Evolutionary conservation across 441 rosid species (phyloP), one percentile per base, ranked within the genome.

Genomic region (Isatis lusitanica): DNA sequence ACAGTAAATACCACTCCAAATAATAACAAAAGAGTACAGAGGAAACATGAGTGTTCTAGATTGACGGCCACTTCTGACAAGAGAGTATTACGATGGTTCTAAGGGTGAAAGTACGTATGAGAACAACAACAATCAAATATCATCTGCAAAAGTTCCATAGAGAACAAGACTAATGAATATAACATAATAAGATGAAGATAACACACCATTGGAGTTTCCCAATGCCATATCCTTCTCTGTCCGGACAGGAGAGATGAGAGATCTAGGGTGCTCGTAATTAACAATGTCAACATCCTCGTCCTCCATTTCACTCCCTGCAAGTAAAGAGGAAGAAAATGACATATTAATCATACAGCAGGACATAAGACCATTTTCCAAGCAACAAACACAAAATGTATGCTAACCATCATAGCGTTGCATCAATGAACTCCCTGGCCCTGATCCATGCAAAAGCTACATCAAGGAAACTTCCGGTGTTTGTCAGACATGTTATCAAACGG

Each of bases 221-320:
- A 91, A 80, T 70, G 12, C 83, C 61, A 52, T 4, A 72, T 79
- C 90, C 80, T 81, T 87, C 47, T 79, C 84, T 72, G 76, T 80
- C 75, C 74, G 82, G 69, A 75, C 78, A 3, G 77, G 70, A 16
- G 81, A 77, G 43, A 80, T 78, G 78, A 83, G 68, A 30, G 88
- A 77, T 30, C 46, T 80, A 58, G 81, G 86, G 57, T 76, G 87
- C 63, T 85, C 89, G 75, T 79, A 66, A 46, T 83, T 74, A 65
- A 83, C 91, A 76, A 87, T 71, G 74, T 89, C 94, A 64, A 88
- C 79, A 74, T 82, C 93, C 82, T 87, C 92, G n/a, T 90, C 50
- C 24, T 75, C 97, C 28, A 80, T 74, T 39, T 85, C 92, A 82
- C 86, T 81, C 69, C 89, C 98, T 92, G 71, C 48, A 38, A 78